phyloP scores from a whole-genome alignment of 495 filamentous ascomycete genomes.

The Talaromyces wortmannii region DNA sequence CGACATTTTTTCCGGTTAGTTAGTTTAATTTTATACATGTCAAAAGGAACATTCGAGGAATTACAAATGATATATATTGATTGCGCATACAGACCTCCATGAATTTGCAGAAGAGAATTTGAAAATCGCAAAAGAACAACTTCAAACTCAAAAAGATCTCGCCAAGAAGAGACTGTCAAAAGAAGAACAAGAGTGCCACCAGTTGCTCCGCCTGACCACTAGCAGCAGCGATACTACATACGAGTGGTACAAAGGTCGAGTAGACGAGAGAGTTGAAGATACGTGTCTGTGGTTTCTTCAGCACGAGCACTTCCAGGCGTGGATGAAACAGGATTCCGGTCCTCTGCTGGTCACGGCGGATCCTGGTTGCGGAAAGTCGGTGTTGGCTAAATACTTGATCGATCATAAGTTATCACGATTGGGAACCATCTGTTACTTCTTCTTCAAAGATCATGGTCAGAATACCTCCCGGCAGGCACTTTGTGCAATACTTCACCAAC shows the following conservation, averaged over 20 bases:
- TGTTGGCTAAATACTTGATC: slow-evolving; percentile 23
- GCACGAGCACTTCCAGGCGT: slow-evolving; percentile 12
- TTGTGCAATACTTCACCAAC: slow-evolving; percentile 24
- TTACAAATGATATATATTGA: background rate
- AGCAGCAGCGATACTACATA: slow-evolving; percentile 10
- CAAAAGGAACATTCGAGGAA: background rate
- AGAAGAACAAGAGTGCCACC: slow-evolving; percentile 18
- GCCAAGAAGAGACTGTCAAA: slow-evolving; percentile 8
- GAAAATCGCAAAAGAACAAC: slow-evolving; percentile 8
- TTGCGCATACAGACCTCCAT: background rate
- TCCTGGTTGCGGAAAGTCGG: slow-evolving; percentile 36
- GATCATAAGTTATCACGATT: slow-evolving; percentile 11
- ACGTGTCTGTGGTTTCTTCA: slow-evolving; percentile 29
- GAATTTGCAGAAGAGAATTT: background rate
- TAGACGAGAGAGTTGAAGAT: slow-evolving; percentile 12
- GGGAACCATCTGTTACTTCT: slow-evolving; percentile 22
- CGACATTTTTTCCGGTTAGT: slow-evolving; percentile 17
- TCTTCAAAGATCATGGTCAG: slow-evolving; percentile 24
- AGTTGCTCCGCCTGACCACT: slow-evolving; percentile 19
- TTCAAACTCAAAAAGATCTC: slow-evolving; percentile 8
- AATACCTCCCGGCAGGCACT: slow-evolving; percentile 16
- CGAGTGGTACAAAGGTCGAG: slow-evolving; percentile 13
- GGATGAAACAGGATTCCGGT: slow-evolving; percentile 9
- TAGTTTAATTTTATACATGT: background rate
- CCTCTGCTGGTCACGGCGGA: slow-evolving; percentile 28